These are phyloP conservation scores for Aureobasidium pullulans DNA, from an alignment of 2,329 filamentous ascomycete genomes.

Conservation along the genomic window DNA sequence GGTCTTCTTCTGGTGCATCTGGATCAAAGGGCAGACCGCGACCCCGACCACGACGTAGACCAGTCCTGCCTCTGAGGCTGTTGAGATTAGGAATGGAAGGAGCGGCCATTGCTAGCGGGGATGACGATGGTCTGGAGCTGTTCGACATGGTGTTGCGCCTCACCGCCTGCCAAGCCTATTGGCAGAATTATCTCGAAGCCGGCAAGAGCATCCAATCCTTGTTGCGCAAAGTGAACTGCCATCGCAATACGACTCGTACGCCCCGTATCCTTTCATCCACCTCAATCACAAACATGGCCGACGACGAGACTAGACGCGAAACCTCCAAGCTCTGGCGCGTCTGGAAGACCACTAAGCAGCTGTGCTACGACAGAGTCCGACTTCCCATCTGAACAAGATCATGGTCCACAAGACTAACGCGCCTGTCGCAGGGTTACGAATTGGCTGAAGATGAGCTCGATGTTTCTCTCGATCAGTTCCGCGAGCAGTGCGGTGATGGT, in stretches of 20 bases:
- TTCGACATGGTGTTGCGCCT: neutral
- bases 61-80: conserved; percentile 47
- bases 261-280: neutral
- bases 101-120: conserved; percentile 13
- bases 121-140: neutral
- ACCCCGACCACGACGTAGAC: conserved; percentile 39
- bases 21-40: conserved; percentile 28
- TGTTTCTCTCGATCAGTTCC: conserved; percentile 79
- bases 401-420: neutral
- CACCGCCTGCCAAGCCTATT: neutral
- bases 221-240: neutral
- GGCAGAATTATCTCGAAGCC: conserved; percentile 1
- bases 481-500: conserved; percentile 59
- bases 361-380: conserved; percentile 82
- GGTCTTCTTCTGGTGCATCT: conserved; percentile 21
- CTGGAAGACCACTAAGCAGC: conserved; percentile 88
- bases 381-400: conserved; percentile 15
- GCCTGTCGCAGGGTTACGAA: conserved; percentile 69
- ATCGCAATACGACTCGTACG: neutral
- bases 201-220: neutral
- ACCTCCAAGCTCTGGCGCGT: conserved; percentile 77
- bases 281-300: conserved; percentile 17
- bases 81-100: conserved; percentile 66
- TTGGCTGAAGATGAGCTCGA: conserved; percentile 82
- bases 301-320: conserved; percentile 24